Base-by-base conservation (phyloP, 2,329 filamentous ascomycete species). In the Hypoxylon sp. region DNA sequence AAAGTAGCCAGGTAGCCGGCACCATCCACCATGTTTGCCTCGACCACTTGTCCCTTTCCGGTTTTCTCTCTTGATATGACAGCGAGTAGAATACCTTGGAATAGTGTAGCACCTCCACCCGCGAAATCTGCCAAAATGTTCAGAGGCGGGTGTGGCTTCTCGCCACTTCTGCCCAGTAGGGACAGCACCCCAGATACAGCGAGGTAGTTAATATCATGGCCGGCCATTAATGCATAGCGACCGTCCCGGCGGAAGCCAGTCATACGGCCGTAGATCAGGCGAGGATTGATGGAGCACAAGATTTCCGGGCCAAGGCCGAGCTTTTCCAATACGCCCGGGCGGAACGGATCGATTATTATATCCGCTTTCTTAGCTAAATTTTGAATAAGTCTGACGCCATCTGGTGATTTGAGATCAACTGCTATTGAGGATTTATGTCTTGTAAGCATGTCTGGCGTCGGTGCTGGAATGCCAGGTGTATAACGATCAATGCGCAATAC, bases 11-110 rank as follows among this genome's bases (percentile, higher is more conserved):
- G 82, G 79, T 95, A 95, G 37, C 90, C 88, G 22, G 87, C 88
- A 8, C 95, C 95, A 81, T 98, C 95, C 11, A 98, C 95, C 95
- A 98, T 98, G 80, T 97, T 98, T 14, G 93, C 93, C 81, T 98
- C 94, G 8, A 98, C 94, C 11, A 98, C 91, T 81, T 98, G 95
- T 0, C 95, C 95, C 1, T 81, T 82, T 0, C 93, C 93, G 0
- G 84, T 90, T 47, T 80, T 82, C 53, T 85, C 82, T 35, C 94
- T 84, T 13, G 89, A 85, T 9, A 97, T 75, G 65, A 98, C 80
- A 0, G 96, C 95, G 19, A 98, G 83, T 61, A 98, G 79, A 3
- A 98, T 89, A 0, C 94, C 95, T 65, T 94, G 84, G 75, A 96
- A 93, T 46, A 96, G 90, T 71, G 90, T 90, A 0, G 92, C 90